Evolutionary conservation across 352 stramenopile genomes (phyloP).

Genomic region (Globisporangium mamillatum): DNA sequence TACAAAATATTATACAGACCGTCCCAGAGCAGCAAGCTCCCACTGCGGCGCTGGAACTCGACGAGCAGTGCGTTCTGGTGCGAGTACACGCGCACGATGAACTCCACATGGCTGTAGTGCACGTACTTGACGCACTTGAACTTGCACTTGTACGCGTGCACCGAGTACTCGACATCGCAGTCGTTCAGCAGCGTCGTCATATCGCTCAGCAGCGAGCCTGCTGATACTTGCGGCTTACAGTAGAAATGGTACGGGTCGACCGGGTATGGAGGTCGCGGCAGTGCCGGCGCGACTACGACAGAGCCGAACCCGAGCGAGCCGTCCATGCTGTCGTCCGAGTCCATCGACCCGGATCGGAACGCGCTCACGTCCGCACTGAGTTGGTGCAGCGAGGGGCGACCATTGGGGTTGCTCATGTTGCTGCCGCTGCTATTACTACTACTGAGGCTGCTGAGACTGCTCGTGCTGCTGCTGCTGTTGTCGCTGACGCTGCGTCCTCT

Average conservation of each 20-base stretch:
- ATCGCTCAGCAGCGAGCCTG: slow-evolving; percentile 36
- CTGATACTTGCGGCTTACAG: slow-evolving; percentile 31
- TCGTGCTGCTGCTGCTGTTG: slow-evolving; percentile 66
- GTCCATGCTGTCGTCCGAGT: slow-evolving; percentile 40
- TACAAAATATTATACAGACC: slow-evolving; percentile 77
- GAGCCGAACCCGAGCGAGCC: slow-evolving; percentile 24
- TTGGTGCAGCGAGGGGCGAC: slow-evolving; percentile 41
- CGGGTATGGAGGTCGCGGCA: slow-evolving; percentile 66
- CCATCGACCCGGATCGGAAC: slow-evolving; percentile 26
- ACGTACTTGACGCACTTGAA: slow-evolving; percentile 87
- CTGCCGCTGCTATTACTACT: slow-evolving; percentile 38
- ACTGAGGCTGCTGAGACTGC: slow-evolving; percentile 44
- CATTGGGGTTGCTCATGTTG: slow-evolving; percentile 8
- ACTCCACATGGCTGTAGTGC: slow-evolving; percentile 83
- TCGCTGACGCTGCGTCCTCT: slow-evolving; percentile 53
- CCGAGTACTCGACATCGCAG: slow-evolving; percentile 63
- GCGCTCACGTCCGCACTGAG: slow-evolving; percentile 29
- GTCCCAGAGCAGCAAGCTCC: slow-evolving; percentile 77
- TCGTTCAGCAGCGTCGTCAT: slow-evolving; percentile 49
- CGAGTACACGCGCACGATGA: slow-evolving; percentile 66
- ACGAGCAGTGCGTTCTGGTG: slow-evolving; percentile 46
- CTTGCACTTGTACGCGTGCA: slow-evolving; percentile 77
- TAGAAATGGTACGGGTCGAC: slow-evolving; percentile 86
- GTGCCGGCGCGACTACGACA: slow-evolving; percentile 38
- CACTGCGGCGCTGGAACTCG: slow-evolving; percentile 73